Conservation (phyloP, 768 basidiomycete genomes). For the Lyophyllum atratum region DNA sequence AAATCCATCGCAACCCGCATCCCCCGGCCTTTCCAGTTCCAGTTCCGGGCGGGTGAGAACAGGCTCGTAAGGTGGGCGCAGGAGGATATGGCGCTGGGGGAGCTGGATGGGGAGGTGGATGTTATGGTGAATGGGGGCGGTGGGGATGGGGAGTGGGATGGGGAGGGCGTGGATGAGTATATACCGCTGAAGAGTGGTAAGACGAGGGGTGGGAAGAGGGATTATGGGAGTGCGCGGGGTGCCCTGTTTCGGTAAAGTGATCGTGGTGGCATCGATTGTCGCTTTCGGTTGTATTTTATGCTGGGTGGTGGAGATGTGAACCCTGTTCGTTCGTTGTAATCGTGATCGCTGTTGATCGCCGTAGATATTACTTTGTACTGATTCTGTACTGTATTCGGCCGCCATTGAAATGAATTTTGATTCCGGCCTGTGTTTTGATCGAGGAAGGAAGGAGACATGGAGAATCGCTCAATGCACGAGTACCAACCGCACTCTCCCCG, state of each 20-base stretch:
- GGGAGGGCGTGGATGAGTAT: slow-evolving; percentile 37
- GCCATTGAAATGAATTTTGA: no score
- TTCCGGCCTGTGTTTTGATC: no score
- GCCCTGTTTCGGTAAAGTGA: not conserved
- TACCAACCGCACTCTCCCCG: no score
- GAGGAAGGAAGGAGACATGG: no score
- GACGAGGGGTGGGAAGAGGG: not conserved
- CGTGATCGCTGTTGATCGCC: not conserved
- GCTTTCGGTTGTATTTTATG: not conserved
- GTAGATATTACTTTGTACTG: not conserved
- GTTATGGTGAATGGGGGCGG: slow-evolving; percentile 43
- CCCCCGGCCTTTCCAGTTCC: slow-evolving; percentile 1
- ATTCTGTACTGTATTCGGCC: not conserved
- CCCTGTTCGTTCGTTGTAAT: not conserved
- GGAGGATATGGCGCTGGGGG: slow-evolving; percentile 42
- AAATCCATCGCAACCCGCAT: slow-evolving; percentile 15
- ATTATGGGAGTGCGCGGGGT: slow-evolving; percentile 9
- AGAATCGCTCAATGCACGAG: no score
- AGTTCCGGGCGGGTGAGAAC: slow-evolving; percentile 40
- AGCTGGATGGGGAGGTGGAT: slow-evolving; percentile 30
- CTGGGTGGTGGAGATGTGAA: not conserved
- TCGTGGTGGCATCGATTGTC: not conserved
- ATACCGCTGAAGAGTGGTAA: slow-evolving; percentile 45
- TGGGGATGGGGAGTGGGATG: slow-evolving; percentile 29
- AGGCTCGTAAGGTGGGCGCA: slow-evolving; percentile 49